phyloP scores from a whole-genome alignment of 73 alveolate species.

The Paramecium sonneborni region DNA sequence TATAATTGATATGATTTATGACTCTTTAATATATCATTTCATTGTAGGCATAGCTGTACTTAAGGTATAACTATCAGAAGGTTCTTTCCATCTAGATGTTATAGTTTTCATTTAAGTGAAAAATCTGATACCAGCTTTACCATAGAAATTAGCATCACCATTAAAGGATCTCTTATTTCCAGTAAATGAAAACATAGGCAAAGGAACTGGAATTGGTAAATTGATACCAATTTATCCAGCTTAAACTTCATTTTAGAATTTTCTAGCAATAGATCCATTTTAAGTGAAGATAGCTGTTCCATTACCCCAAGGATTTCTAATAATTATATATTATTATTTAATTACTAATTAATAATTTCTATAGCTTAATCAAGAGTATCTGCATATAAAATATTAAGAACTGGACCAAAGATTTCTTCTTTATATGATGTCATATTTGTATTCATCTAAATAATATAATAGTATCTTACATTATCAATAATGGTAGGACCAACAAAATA shows the following conservation, averaged over 20 bases:
- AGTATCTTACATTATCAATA: constrained; percentile 75
- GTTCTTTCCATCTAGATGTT: constrained; percentile 84
- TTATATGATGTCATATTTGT: constrained; percentile 78
- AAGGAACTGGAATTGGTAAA: constrained; percentile 94
- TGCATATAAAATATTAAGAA: constrained; percentile 77
- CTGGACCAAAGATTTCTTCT: constrained; percentile 96
- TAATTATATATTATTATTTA: background rate
- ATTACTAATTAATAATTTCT: constrained; percentile 75
- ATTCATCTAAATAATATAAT: constrained; percentile 3
- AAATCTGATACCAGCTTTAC: constrained; percentile 92
- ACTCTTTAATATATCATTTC: background rate
- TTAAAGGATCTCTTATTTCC: constrained; percentile 90
- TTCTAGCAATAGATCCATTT: constrained; percentile 92
- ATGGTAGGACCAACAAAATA: constrained; percentile 92
- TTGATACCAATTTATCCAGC: constrained; percentile 94
- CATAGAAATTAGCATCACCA: constrained; percentile 95
- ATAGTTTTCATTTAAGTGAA: constrained; percentile 93
- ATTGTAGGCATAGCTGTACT: constrained; percentile 59
- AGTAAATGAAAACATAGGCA: constrained; percentile 95
- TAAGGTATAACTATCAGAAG: constrained; percentile 64
- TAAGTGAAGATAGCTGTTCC: constrained; percentile 96
- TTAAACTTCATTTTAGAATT: constrained; percentile 88
- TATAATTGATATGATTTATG: background rate
- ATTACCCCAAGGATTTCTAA: constrained; percentile 76
- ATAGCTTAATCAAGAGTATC: constrained; percentile 92